Base-by-base conservation (phyloP, 345 rosid species). In the Moricandia moricandioides region DNA sequence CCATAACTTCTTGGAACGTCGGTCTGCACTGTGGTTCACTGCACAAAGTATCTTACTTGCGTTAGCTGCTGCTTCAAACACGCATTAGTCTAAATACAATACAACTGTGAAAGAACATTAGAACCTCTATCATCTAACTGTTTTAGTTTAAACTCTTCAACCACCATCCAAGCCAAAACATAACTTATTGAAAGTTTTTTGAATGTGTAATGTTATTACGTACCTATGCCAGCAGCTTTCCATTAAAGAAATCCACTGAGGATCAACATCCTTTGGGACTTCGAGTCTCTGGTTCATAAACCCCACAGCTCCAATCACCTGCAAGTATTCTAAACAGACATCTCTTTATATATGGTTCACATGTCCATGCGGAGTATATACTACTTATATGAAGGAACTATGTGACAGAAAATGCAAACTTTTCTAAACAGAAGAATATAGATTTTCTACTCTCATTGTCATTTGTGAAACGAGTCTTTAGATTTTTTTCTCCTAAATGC, bases 261-360 rank as follows among this genome's bases (percentile, higher is more conserved):
- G 95, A 83, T 94, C 95, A 51, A 85, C 78, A 27, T 91, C 88
- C 26, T 83, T 80, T 7, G 98, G 96, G 60, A 91, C 84, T 64
- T 94, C 98, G 54, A 91, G 84, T 39, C 93, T 84, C 76, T 90
- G 97, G 81, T 91, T 86, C 95, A 91, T 91, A 82, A 88, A 91
- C 33, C 98, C 98, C 26, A 91, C 98, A 70, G 98, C 98, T 79
- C 93, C 98, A 84, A 94, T 86, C 81, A 94, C 90, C 98, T 94
- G 84, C 83, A 82, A 74, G 66, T 68, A 72, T 74, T 67, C 82
- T 45, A 82, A 67, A 78, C 64, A 78, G 18, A 65, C 47, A 63
- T 66, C 47, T 78, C 69, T 78, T 78, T 71, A 73, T 69, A 79
- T 69, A 56, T 68, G 66, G 14, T 39, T 51, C 6, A 39, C 72